phyloP scores from a whole-genome alignment of 805 yeast species.

The Candida yuanshanica region DNA sequence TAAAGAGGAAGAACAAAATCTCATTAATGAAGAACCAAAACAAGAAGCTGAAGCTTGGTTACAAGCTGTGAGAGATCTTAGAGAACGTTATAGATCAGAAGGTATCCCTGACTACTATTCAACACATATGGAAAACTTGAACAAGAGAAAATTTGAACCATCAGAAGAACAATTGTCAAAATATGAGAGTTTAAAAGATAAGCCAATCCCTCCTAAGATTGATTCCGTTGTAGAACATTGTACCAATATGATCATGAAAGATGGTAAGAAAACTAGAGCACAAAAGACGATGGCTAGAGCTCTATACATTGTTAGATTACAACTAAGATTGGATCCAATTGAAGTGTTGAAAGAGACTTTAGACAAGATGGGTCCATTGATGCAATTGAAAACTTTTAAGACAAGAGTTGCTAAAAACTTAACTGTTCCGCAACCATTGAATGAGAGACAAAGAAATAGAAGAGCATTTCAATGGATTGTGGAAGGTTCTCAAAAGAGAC shows the following conservation, averaged over 20 bases:
- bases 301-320: constrained; percentile 68
- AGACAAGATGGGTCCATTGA: constrained; percentile 80
- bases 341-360: constrained; percentile 65
- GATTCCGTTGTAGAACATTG: constrained; percentile 76
- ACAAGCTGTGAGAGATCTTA: constrained; percentile 32
- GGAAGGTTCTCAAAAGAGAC: constrained; percentile 76
- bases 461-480: constrained; percentile 88
- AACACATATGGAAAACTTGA: constrained; percentile 21
- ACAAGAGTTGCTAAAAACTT: constrained; percentile 84
- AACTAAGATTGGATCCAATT: constrained; percentile 75
- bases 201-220: constrained; percentile 52
- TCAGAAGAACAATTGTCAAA: constrained; percentile 59
- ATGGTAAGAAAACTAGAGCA: constrained; percentile 83
- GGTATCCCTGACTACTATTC: constrained; percentile 26
- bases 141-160: constrained; percentile 43
- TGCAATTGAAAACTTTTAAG: constrained; percentile 67
- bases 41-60: constrained; percentile 40
- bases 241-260: constrained; percentile 84
- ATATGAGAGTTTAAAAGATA: constrained; percentile 40
- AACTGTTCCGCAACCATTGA: constrained; percentile 78
- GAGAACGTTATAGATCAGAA: constrained; percentile 28
- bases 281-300: constrained; percentile 70
- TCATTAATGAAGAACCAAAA: constrained; percentile 3
- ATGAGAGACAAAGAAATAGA: constrained; percentile 76
- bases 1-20: constrained; percentile 6